These are phyloP conservation scores for Lunasporangiospora selenospora DNA, from an alignment of 192 early-diverging fungal species.

Conservation along the genomic window DNA sequence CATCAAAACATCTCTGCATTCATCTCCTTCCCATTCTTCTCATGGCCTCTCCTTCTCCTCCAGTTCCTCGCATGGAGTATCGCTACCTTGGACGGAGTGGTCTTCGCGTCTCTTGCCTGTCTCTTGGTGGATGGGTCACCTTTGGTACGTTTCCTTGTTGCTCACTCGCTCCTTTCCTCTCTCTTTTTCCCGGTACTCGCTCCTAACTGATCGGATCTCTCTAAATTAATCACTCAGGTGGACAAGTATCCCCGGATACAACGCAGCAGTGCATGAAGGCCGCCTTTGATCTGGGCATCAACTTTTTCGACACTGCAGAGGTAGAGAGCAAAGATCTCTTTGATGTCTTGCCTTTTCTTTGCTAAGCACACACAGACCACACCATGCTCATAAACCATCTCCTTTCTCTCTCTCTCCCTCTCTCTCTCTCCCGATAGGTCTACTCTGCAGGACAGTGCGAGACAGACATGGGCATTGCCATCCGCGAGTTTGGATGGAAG, in stretches of 20 bases:
- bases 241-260: constrained; percentile 52
- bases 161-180: not conserved
- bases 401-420: not conserved
- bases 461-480: constrained; percentile 76
- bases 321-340: constrained; percentile 43
- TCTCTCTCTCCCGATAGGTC: constrained; percentile 13
- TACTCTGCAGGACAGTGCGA: constrained; percentile 72
- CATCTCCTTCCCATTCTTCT: not conserved
- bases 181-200: not conserved
- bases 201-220: not conserved
- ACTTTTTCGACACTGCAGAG: constrained; percentile 82
- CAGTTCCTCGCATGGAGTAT: constrained; percentile 69
- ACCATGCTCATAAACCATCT: not conserved
- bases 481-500: constrained; percentile 76
- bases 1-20: not conserved
- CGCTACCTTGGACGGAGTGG: constrained; percentile 79
- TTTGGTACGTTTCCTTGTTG: constrained; percentile 56
- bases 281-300: constrained; percentile 77
- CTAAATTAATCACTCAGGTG: constrained; percentile 5
- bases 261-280: constrained; percentile 70
- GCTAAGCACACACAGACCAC: not conserved
- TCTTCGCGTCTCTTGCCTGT: constrained; percentile 75
- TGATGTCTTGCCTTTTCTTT: constrained; percentile 1
- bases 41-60: not conserved
- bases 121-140: constrained; percentile 78